Conservation (phyloP, 2,329 filamentous ascomycete species). For the Achaetomium macrosporum region DNA sequence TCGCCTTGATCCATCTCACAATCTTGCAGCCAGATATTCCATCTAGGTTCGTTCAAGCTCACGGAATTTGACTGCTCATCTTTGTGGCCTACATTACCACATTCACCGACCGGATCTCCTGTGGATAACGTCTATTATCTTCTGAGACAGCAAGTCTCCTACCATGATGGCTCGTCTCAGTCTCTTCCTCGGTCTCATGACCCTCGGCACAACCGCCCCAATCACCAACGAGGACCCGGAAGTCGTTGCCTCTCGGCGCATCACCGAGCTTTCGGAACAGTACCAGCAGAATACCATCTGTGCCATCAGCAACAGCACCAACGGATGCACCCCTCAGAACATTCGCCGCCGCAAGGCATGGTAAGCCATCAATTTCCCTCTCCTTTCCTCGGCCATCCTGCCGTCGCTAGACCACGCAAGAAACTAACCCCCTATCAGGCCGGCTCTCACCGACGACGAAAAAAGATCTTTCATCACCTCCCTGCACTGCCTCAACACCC, state of each 20-base stretch:
- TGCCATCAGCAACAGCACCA: constrained; percentile 5
- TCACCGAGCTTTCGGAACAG: constrained; percentile 1
- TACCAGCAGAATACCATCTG: constrained; percentile 8
- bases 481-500: constrained; percentile 9
- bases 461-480: constrained; percentile 6
- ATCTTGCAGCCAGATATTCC: too few species aligned
- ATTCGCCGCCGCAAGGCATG: constrained; percentile 14
- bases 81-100: background rate
- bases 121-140: background rate
- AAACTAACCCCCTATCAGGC: background rate
- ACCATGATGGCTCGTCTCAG: background rate
- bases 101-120: background rate
- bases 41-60: too few species aligned
- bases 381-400: background rate
- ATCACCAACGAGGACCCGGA: constrained; percentile 4
- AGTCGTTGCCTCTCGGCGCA: background rate
- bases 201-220: background rate
- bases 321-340: constrained; percentile 5
- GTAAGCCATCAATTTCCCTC: background rate
- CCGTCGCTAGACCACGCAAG: background rate
- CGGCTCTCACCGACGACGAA: background rate
- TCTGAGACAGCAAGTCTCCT: background rate
- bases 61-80: too few species aligned
- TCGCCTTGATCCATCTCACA: too few species aligned
- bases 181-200: background rate